Base-by-base conservation (phyloP, 805 yeast genomes). In the Monosporozyma siamensis region DNA sequence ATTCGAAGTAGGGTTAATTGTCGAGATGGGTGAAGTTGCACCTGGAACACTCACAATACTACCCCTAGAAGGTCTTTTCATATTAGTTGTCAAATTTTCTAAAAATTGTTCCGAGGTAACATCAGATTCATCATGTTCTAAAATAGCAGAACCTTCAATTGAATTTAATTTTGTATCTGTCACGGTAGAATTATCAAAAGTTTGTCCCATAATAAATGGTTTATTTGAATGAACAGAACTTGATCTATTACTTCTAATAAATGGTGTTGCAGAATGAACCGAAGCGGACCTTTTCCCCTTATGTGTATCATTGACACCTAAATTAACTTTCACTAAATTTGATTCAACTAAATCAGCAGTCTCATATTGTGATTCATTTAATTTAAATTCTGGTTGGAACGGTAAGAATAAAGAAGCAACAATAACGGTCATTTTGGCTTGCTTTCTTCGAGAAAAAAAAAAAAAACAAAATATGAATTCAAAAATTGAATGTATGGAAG, bases 321-420 rank as follows among this genome's bases (percentile, higher is more conserved):
- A 38, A 21, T 45, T 43, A 6, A 55, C 48, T 32, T 55, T 50
- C 11, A 56, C 59, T 34, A 56, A 42, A 25, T 49, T 48, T 2
- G 59, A 50, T 36, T 58, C 58, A 2, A 56, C 55, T 31, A 63
- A 48, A 17, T 56, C 60, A 14, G 61, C 66, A 37, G 71, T 63
- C 39, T 55, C 60, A 6, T 50, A 51, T 6, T 49, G 46, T 14
- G 53, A 44, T 11, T 36, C 39, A 17, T 36, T 25, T 2, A 66
- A 49, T 48, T 66, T 66, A 50, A 68, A 67, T 48, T 81, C 84
- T n/a, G 82, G 87, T 3, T 87, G 79, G 53, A 78, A 78, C 2
- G 92, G 92, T 38, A 82, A 66, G 51, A 82, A 81, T 76, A 82
- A 65, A 12, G 90, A 78, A 12, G 83, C 88, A 22, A 82, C 74